Conservation (phyloP, 257 asterid genomes). For the Petunia axillaris region DNA sequence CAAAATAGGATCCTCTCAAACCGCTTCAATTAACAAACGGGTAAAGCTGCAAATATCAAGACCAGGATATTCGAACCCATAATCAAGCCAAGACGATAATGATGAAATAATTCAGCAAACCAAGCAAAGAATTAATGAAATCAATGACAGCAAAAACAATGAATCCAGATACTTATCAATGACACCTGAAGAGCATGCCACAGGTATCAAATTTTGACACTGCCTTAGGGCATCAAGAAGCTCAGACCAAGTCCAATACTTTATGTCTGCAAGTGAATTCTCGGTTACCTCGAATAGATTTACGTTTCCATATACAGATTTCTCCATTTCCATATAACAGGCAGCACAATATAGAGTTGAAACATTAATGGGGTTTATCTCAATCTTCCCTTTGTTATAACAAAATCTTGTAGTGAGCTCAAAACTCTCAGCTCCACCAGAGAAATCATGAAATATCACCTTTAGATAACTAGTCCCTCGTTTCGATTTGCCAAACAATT, state of each 20-base stretch:
- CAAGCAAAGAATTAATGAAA: no score
- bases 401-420: slow-evolving; percentile 80
- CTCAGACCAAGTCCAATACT: slow-evolving; percentile 83
- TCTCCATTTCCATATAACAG: slow-evolving; percentile 72
- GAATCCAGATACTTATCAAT: slow-evolving; percentile 58
- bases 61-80: no score
- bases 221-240: slow-evolving; percentile 60
- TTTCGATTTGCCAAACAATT: slow-evolving; percentile 54
- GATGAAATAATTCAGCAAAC: no score
- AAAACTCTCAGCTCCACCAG: slow-evolving; percentile 82
- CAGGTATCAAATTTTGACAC: slow-evolving; percentile 51
- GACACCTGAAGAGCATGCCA: slow-evolving; percentile 41
- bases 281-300: slow-evolving; percentile 57
- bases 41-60: no score
- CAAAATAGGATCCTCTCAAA: no score
- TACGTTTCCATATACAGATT: slow-evolving; percentile 33
- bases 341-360: slow-evolving; percentile 59
- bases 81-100: no score
- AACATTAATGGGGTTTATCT: slow-evolving; percentile 56
- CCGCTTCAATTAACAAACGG: no score
- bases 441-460: slow-evolving; percentile 80
- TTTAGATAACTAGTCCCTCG: slow-evolving; percentile 42
- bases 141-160: no score
- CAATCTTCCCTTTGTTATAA: slow-evolving; percentile 54
- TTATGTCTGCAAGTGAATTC: slow-evolving; percentile 55